phyloP scores from a whole-genome alignment of 768 basidiomycete genomes.

The Boletales sp. region DNA sequence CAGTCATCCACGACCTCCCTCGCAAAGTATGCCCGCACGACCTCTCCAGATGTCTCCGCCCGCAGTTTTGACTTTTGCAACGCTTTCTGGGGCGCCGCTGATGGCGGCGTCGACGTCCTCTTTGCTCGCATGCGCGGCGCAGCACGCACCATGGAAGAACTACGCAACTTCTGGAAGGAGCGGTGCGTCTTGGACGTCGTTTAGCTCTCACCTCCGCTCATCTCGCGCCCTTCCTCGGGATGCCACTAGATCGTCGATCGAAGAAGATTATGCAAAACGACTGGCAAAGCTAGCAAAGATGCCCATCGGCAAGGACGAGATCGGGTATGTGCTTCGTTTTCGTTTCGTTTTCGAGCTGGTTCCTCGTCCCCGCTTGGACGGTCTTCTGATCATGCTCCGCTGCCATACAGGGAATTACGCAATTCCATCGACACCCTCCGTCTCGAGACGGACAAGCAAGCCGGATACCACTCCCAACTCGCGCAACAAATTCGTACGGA shows the following conservation, averaged over 20 bases:
- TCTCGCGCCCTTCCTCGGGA: background rate
- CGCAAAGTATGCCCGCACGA: constrained; percentile 60
- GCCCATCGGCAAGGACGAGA: constrained; percentile 82
- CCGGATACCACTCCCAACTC: constrained; percentile 66
- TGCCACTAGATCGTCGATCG: constrained; percentile 67
- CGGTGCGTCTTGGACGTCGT: constrained; percentile 50
- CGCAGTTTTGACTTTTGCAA: constrained; percentile 89
- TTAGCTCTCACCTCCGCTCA: background rate
- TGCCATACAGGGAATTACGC: constrained; percentile 64
- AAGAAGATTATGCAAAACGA: constrained; percentile 93
- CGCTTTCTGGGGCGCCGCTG: constrained; percentile 88
- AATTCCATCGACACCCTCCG: constrained; percentile 77
- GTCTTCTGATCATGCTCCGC: constrained; percentile 4
- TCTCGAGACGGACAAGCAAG: constrained; percentile 81
- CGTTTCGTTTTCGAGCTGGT: background rate
- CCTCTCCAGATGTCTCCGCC: constrained; percentile 40
- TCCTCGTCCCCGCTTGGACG: background rate
- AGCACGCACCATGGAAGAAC: constrained; percentile 81
- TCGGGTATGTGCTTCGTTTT: constrained; percentile 60
- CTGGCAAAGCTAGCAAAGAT: constrained; percentile 75
- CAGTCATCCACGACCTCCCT: constrained; percentile 82
- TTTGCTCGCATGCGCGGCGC: constrained; percentile 88
- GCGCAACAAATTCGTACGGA: constrained; percentile 73
- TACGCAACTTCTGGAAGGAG: constrained; percentile 89
- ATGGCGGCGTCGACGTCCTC: constrained; percentile 88